Conservation (phyloP, 306 rosid genomes). For the Glycine tomentella region DNA sequence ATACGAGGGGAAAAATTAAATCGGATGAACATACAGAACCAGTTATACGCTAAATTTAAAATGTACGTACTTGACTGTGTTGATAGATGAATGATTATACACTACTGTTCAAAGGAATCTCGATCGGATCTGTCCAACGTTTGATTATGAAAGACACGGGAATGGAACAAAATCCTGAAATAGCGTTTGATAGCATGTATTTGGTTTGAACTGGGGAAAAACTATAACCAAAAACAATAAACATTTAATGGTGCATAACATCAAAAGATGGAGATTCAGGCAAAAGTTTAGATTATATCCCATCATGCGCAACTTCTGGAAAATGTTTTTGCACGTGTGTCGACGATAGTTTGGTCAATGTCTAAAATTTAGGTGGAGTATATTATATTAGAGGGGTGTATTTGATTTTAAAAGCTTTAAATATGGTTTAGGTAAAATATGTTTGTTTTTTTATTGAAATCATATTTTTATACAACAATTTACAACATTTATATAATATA, state of each 20-base stretch:
- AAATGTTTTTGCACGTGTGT: not conserved
- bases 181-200: not conserved
- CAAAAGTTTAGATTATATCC: not conserved
- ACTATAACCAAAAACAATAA: not conserved
- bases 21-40: not conserved
- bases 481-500: no score
- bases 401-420: no score
- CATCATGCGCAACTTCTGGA: not conserved
- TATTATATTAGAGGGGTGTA: no score
- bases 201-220: not conserved
- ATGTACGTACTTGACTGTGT: not conserved
- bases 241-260: not conserved
- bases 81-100: no score
- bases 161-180: not conserved
- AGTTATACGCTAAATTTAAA: not conserved
- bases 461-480: no score
- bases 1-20: not conserved
- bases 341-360: not conserved
- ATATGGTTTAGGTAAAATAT: no score
- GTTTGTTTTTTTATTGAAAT: no score
- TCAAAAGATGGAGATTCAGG: not conserved
- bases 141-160: no score
- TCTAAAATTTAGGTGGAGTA: not conserved
- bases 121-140: no score
- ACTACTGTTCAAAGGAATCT: no score